A percentile compares a stretch with the other conserved stretches of the same genome.
These are phyloP conservation scores for Podila minutissima DNA, from an alignment of 192 early-diverging fungal species.

Conservation along the genomic window DNA sequence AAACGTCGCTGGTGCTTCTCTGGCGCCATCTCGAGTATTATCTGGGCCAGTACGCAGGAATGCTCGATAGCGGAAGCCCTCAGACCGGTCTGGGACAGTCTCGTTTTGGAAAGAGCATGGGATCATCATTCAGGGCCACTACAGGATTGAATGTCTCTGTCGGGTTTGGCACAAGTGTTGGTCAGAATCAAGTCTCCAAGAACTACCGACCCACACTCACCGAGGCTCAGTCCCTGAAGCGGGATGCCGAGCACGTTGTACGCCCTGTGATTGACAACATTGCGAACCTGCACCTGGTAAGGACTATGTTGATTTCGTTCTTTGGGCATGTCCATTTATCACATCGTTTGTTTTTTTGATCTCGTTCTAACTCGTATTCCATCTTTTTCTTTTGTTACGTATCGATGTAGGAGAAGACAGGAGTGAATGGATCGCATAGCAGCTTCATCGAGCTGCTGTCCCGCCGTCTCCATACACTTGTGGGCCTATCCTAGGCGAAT, in stretches of 20 bases:
- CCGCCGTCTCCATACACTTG: conserved; percentile 23
- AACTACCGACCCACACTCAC: conserved; percentile 43
- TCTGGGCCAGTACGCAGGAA: conserved; percentile 45
- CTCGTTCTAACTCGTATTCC: not conserved
- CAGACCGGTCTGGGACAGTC: conserved; percentile 28
- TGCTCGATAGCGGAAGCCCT: conserved; percentile 14
- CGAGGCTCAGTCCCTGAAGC: conserved; percentile 46
- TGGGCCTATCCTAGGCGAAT: conserved; percentile 22
- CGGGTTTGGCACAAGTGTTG: not conserved
- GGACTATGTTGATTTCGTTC: not conserved
- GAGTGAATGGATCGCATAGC: conserved; percentile 25
- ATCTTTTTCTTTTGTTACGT: not conserved
- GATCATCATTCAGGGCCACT: conserved; percentile 11
- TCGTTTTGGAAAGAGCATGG: conserved; percentile 29
- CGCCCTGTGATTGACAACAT: conserved; percentile 30
- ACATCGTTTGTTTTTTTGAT: not conserved
- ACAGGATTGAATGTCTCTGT: conserved; percentile 1
- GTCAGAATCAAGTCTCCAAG: conserved; percentile 43
- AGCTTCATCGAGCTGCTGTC: conserved; percentile 45
- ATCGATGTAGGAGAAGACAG: conserved; percentile 30
- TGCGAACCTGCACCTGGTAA: conserved; percentile 35
- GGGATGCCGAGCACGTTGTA: conserved; percentile 39
- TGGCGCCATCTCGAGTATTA: conserved; percentile 81
- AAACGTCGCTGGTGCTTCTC: conserved; percentile 70
- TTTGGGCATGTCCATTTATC: not conserved